These are phyloP conservation scores for Lactifluus pinguis DNA, from an alignment of 768 basidiomycete species.

Conservation along the genomic window DNA sequence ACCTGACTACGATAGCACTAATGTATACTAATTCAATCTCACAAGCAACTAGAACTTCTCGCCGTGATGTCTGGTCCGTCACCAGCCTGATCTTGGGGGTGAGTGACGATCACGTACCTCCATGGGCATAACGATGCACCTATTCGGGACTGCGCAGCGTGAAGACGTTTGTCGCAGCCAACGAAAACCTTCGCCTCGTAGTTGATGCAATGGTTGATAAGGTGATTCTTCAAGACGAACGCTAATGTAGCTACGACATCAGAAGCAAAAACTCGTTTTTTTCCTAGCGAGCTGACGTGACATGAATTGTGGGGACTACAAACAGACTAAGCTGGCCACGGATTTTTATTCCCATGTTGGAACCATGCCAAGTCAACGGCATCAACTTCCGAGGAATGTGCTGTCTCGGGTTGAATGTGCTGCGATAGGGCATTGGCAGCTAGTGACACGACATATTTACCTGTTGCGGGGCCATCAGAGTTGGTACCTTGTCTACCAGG, in stretches of 20 bases:
- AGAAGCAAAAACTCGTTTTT: neutral
- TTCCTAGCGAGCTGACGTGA: neutral
- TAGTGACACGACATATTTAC: conserved; percentile 27
- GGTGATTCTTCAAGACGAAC: neutral
- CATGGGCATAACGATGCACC: neutral
- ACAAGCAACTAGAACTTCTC: neutral
- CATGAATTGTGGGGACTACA: neutral
- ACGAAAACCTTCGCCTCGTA: neutral
- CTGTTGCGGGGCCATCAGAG: neutral
- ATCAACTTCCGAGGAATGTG: conserved; percentile 21
- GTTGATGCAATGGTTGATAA: neutral
- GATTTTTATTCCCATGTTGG: neutral
- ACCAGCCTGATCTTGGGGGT: neutral
- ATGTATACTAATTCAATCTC: conserved; percentile 1
- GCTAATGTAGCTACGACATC: neutral
- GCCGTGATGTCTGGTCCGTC: neutral
- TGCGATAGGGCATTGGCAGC: conserved; percentile 25
- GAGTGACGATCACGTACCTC: neutral
- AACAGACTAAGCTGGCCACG: neutral
- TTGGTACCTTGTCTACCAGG: neutral
- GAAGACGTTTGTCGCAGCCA: neutral
- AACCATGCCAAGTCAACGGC: conserved; percentile 32
- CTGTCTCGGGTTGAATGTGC: neutral
- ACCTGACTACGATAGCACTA: conserved; percentile 4
- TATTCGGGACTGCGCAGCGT: neutral